phyloP scores from a whole-genome alignment of 352 stramenopile genomes.

The Globisporangium parvum region DNA sequence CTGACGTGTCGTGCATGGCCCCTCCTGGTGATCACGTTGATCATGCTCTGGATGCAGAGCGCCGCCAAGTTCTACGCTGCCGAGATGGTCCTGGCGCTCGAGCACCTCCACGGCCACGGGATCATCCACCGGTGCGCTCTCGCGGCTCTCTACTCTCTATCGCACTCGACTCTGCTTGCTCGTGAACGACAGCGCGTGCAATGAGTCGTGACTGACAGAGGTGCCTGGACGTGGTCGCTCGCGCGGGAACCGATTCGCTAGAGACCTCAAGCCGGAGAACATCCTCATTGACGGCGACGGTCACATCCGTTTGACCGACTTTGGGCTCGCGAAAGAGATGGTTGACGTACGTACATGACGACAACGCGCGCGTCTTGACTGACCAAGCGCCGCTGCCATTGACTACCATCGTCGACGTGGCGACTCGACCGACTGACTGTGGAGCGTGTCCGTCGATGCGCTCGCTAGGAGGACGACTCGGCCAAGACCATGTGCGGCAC shows the following conservation, averaged over 20 bases:
- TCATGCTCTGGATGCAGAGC: conserved; percentile 14
- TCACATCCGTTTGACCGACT: conserved; percentile 84
- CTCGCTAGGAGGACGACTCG: conserved; percentile 55
- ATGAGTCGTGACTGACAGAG: no score
- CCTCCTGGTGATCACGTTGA: no score
- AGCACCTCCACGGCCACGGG: conserved; percentile 66
- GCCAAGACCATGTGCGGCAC: conserved; percentile 82
- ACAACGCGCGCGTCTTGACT: not conserved
- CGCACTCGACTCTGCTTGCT: no score
- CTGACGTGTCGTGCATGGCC: no score
- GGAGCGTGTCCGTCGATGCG: not conserved
- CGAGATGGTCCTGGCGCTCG: conserved; percentile 78
- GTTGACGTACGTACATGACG: conserved; percentile 28
- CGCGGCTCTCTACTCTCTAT: no score
- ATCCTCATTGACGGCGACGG: conserved; percentile 72
- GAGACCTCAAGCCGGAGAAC: conserved; percentile 84
- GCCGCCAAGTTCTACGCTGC: conserved; percentile 78
- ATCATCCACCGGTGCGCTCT: conserved; percentile 65
- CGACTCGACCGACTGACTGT: not conserved
- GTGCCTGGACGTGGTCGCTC: no score
- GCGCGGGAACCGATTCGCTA: conserved; percentile 4
- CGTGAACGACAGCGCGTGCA: no score
- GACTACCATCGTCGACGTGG: no score
- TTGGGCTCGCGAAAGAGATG: conserved; percentile 82
- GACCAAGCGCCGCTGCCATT: no score